Evolutionary conservation across 495 filamentous ascomycete species (phyloP), one percentile per base, ranked within the genome.

Genomic region (Xylaria intraflava): DNA sequence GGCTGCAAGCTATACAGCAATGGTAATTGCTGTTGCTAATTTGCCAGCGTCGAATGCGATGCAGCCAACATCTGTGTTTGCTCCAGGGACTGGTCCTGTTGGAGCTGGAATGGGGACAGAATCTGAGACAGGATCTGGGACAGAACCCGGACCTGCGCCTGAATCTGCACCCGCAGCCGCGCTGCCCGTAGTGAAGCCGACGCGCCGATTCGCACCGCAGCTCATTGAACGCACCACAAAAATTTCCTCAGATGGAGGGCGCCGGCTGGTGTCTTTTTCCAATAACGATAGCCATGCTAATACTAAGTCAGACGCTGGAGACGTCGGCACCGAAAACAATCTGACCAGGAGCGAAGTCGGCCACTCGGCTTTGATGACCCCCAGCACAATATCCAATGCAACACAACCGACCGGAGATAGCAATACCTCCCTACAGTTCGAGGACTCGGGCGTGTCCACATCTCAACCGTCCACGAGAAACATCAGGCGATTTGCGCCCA

Each of bases 161-260:
- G 46, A 5, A 38, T 17, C 46, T n/a, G 52, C 59, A 46, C 59
- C 62, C 49, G 59, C 64, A 47, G 46, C 51, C 16, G 50, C 61
- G 26, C 27, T 19, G 22, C 53, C 62, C 33, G 48, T 60, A 16
- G 54, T 68, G 9, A 72, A 72, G 40, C 68, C 67, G n/a, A 66
- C 64, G 42, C 65, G 70, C 44, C 70, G 66, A 53, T 78, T 83
- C 50, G 62, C 71, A 30, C 77, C 79, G 6, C 72, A 85, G 58
- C 74, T 79, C 3, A 70, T 82, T 35, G 80, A 83, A 55, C 82
- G 76, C 16, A 68, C 73, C 17, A 73, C 74, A 7, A 73, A 75
- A 49, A 77, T 71, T 22, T 62, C 59, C 16, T 51, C 58, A 14
- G 50, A 36, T 47, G 56, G 52, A 46, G 58, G 22, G 30, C 44